These are phyloP conservation scores for Pleurostoma richardsiae DNA, from an alignment of 2,329 filamentous ascomycete genomes.

Conservation along the genomic window DNA sequence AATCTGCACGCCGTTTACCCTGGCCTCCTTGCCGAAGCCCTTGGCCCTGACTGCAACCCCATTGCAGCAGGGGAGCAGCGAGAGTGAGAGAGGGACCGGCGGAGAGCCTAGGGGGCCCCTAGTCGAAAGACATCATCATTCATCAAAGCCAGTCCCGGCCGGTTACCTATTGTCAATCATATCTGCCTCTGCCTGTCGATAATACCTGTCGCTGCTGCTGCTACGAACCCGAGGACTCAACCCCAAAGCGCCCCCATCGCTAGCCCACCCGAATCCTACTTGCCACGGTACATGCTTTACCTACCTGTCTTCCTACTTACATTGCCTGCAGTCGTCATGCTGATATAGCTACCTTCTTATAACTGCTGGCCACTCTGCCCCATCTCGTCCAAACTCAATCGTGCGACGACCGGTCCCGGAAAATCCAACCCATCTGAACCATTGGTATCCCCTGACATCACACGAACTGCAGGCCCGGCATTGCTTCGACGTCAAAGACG, in stretches of 20 bases:
- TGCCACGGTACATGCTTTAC: not conserved
- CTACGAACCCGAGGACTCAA: no score
- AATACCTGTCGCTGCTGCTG: not conserved
- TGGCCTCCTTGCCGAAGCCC: no score
- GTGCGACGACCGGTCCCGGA: not conserved
- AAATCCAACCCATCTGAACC: not conserved
- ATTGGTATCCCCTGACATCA: not conserved
- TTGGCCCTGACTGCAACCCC: no score
- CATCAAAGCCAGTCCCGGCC: not conserved
- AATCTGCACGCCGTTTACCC: no score
- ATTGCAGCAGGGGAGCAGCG: no score
- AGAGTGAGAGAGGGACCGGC: no score
- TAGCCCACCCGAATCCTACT: no score
- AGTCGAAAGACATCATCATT: not conserved
- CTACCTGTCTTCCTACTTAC: not conserved
- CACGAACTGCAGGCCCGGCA: not conserved
- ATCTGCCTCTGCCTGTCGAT: not conserved
- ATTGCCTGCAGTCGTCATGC: not conserved
- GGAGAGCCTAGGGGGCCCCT: not conserved
- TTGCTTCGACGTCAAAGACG: not conserved
- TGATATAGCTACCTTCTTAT: not conserved
- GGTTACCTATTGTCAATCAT: not conserved
- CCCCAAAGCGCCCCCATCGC: no score
- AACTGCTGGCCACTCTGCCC: not conserved
- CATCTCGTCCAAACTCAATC: not conserved